A percentile compares a stretch with the other conserved stretches of the same genome.
Conservation (phyloP, 257 asterid species). For the Capsicum baccatum region DNA sequence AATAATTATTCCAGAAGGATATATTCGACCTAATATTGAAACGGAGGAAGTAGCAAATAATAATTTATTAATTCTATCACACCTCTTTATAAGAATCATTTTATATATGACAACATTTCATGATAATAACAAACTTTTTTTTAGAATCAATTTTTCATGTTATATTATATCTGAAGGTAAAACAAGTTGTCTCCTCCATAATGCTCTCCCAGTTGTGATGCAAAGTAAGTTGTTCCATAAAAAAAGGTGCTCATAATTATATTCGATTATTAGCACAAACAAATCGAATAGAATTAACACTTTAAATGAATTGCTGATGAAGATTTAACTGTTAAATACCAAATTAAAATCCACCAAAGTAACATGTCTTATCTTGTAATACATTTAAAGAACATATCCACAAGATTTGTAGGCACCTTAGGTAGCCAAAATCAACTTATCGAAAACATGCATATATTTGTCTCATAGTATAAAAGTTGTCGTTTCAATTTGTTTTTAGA, state of each 20-base stretch:
- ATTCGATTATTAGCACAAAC: slow-evolving; percentile 36
- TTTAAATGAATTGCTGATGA: slow-evolving; percentile 26
- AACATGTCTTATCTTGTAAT: slow-evolving; percentile 22
- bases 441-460: not conserved
- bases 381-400: slow-evolving; percentile 18
- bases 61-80: no score
- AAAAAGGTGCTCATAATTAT: slow-evolving; percentile 29
- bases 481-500: not conserved
- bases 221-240: slow-evolving; percentile 2
- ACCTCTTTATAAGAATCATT: no score
- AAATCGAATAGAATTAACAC: slow-evolving; percentile 39
- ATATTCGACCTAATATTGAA: no score
- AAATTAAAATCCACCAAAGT: slow-evolving; percentile 27
- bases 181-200: not conserved
- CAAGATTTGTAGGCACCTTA: not conserved
- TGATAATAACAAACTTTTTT: no score
- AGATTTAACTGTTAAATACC: slow-evolving; percentile 29
- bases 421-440: not conserved
- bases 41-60: no score
- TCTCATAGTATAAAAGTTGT: not conserved
- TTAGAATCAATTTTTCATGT: no score
- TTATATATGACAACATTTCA: no score
- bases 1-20: no score
- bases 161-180: not conserved
- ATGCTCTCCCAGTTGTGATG: not conserved